Conservation (phyloP, 202 grass and related monocot genomes). For the Elaeis oleifera region DNA sequence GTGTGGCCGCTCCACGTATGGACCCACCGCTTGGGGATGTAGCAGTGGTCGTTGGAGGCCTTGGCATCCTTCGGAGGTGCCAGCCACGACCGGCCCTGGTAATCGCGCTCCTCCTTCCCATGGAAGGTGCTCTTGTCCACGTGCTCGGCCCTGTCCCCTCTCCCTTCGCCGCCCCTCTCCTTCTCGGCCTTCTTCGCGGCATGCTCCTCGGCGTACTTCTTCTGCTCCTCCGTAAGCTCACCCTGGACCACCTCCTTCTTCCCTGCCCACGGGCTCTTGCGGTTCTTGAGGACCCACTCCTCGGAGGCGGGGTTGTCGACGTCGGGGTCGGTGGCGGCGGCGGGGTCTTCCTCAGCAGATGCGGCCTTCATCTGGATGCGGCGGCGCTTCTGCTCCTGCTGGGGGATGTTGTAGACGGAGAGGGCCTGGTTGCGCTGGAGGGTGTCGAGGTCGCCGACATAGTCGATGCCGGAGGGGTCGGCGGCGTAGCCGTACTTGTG, state of each 20-base stretch:
- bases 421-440: constrained; percentile 34
- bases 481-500: constrained; percentile 84
- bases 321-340: constrained; percentile 19
- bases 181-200: constrained; percentile 96
- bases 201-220: constrained; percentile 73
- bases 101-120: constrained; percentile 85
- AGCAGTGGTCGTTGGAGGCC: constrained; percentile 62
- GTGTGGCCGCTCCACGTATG: constrained; percentile 96
- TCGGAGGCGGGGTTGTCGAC: constrained; percentile 68
- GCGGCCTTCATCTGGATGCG: constrained; percentile 45
- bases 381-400: constrained; percentile 85
- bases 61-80: constrained; percentile 91
- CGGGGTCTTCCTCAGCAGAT: constrained; percentile 17
- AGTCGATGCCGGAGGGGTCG: constrained; percentile 75
- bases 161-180: constrained; percentile 63
- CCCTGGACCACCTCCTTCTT: constrained; percentile 46
- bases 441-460: constrained; percentile 52
- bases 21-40: constrained; percentile 90
- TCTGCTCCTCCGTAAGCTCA: constrained; percentile 86
- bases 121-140: constrained; percentile 88
- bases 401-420: constrained; percentile 84
- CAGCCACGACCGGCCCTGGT: constrained; percentile 96
- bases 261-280: constrained; percentile 78
- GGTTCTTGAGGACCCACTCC: constrained; percentile 84
- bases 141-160: constrained; percentile 44